Conservation (phyloP, 768 basidiomycete species). For the Leccinum arenicola region DNA sequence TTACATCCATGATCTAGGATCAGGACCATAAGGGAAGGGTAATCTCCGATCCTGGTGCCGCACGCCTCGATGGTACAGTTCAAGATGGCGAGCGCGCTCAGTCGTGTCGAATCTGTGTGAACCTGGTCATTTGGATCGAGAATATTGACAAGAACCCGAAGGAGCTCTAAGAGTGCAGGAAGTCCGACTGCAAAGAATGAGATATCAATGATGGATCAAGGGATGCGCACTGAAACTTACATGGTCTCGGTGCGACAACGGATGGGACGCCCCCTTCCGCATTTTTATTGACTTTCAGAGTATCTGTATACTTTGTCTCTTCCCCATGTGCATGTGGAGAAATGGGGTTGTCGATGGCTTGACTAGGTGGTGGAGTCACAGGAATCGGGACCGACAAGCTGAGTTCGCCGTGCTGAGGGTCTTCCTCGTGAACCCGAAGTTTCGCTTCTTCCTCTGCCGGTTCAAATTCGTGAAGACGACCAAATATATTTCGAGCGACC, state of each 20-base stretch:
- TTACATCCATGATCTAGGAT: slow-evolving; percentile 91
- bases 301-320: background rate
- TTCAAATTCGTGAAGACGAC: slow-evolving; percentile 64
- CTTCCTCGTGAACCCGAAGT: slow-evolving; percentile 48
- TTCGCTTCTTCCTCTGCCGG: slow-evolving; percentile 68
- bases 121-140: slow-evolving; percentile 92
- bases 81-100: slow-evolving; percentile 83
- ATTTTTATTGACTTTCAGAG: background rate
- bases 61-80: slow-evolving; percentile 86
- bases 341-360: slow-evolving; percentile 12
- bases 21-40: slow-evolving; percentile 73
- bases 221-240: slow-evolving; percentile 9
- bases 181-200: slow-evolving; percentile 62
- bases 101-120: slow-evolving; percentile 93
- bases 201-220: background rate
- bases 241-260: slow-evolving; percentile 20
- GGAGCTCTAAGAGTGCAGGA: slow-evolving; percentile 87
- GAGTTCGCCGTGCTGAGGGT: slow-evolving; percentile 52
- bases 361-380: slow-evolving; percentile 21
- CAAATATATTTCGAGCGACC: slow-evolving; percentile 80
- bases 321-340: slow-evolving; percentile 13
- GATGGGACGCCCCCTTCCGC: slow-evolving; percentile 36
- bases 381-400: slow-evolving; percentile 56
- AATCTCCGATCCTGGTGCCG: slow-evolving; percentile 70
- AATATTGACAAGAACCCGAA: slow-evolving; percentile 93